Evolutionary conservation across 306 rosid genomes (phyloP), one percentile per base, ranked within the genome.

Genomic region (Casuarina equisetifolia): DNA sequence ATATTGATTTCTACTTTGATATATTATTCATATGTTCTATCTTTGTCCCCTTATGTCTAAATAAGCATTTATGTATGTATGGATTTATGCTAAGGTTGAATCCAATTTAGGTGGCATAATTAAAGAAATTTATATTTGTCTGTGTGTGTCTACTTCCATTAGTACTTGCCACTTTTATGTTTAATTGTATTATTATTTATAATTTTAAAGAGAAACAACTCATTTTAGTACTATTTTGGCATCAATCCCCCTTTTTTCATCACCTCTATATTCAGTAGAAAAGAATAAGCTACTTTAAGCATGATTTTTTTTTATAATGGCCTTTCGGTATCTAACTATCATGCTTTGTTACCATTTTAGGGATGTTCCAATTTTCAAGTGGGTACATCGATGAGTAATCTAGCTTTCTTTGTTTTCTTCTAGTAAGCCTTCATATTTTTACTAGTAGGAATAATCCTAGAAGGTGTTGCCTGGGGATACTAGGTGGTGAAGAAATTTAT

Each of bases 401-500:
- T 70, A 39, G 49, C 49, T 55, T 64, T 52, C 20, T 69, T 69
- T 81, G 74, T 70, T 62, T 62, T 35, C 44, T 35, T 12, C 82
- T 77, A 69, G 59, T 84, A 92, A 96, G 92, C 89, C 76, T 84
- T 87, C 25, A 36, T 90, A 75, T 85, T 89, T 82, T 77, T 86
- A 36, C 76, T 92, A 35, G 82, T 89, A 85, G 96, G 89, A 17
- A 85, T 90, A 53, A 15, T 87, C 75, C 81, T 88, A 74, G 87
- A 84, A 17, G 96, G 96, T 83, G 94, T 92, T 79, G 97, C 89
- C 72, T 82, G 90, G 74, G 96, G 97, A 51, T 92, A 76, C 80
- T 92, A 92, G 97, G 88, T 89, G 77, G 93, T 91, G 76, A 82
- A 96, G 88, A 90, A 79, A 80, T 88, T 86, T 78, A 88, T 90